phyloP scores from a whole-genome alignment of 2,329 filamentous ascomycete genomes.

The Paramyrothecium sp. region DNA sequence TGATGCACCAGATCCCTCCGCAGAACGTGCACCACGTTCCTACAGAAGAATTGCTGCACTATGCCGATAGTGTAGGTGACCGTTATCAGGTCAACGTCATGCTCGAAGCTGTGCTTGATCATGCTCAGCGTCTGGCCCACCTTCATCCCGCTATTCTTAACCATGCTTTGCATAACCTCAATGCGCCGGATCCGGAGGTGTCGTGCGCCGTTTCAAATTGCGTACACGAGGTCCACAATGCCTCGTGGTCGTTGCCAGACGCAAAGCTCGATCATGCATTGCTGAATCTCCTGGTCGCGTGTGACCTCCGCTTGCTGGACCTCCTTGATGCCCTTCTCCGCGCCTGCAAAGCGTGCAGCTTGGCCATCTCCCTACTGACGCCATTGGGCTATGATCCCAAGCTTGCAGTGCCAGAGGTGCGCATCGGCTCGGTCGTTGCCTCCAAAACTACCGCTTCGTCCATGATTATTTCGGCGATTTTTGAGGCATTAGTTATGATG shows the following conservation, averaged over 20 bases:
- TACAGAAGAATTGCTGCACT: slow-evolving; percentile 16
- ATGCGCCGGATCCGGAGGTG: slow-evolving; percentile 3
- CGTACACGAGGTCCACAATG: slow-evolving; percentile 22
- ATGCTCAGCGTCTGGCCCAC: slow-evolving; percentile 30
- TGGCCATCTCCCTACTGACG: slow-evolving; percentile 19
- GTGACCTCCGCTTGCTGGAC: slow-evolving; percentile 35
- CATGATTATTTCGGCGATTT: slow-evolving; percentile 28
- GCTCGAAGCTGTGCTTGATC: slow-evolving; percentile 32
- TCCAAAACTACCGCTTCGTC: slow-evolving; percentile 28
- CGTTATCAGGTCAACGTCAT: slow-evolving; percentile 20
- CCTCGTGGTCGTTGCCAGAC: slow-evolving; percentile 9
- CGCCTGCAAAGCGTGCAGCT: slow-evolving; percentile 28
- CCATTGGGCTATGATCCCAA: slow-evolving; percentile 25
- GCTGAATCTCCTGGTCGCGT: slow-evolving; percentile 33
- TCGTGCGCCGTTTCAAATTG: slow-evolving; percentile 30
- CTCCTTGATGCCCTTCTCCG: slow-evolving; percentile 31
- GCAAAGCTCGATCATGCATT: slow-evolving; percentile 30
- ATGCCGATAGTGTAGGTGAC: slow-evolving; percentile 17
- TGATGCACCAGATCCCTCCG: slow-evolving; percentile 9
- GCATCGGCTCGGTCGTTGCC: slow-evolving; percentile 36
- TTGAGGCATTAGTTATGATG: slow-evolving; percentile 26
- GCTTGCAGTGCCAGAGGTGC: slow-evolving; percentile 36
- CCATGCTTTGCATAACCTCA: slow-evolving; percentile 9
- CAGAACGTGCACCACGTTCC: slow-evolving; percentile 16
- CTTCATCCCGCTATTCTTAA: slow-evolving; percentile 30